Base-by-base conservation (phyloP, 169 alveolate genomes). In the Eimeria tenella region DNA sequence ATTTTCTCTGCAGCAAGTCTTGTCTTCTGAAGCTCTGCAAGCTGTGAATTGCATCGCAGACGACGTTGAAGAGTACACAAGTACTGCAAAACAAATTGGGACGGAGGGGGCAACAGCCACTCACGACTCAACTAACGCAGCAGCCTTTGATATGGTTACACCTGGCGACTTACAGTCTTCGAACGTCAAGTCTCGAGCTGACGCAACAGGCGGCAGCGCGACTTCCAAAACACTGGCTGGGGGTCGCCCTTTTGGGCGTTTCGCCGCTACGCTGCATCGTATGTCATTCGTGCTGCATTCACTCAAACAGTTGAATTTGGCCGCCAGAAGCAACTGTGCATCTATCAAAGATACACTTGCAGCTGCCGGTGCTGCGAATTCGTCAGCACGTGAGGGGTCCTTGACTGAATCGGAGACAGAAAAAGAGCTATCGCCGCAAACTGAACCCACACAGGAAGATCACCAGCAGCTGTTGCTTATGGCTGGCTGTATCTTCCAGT, bases 401-500 rank as follows among this genome's bases (percentile, higher is more conserved):
- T 31, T 31, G 2, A 31, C 2, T 31, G 42, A 31, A 31, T 31
- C 42, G 42, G 42, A 31, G 42, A 31, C 42, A 31, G 42, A 31
- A 31, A 31, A 31, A 31, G 42, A 31, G 42, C 42, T 31, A 31
- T 2, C 42, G 42, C 42, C 42, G 42, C 42, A 31, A 31, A 23
- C 73, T 63, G 73, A 19, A 17, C 42, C 73, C 15, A 23, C 73
- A 63, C 73, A 9, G n/a, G 73, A n/a, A 31, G 25, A 52, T 65
- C 70, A 31, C 49, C 63, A 53, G 49, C 88, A 79, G 21, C 71
- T 70, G 8, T 23, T 50, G 53, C 88, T 31, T 23, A 53, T 79
- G 42, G 88, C 88, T 8, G 55, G 63, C 17, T 79, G 88, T 52
- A 8, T 79, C 55, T 55, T 79, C 21, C 88, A 79, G 31, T 17